Conservation (phyloP, 2,329 filamentous ascomycete species). For the Lecanicillium sp. region DNA sequence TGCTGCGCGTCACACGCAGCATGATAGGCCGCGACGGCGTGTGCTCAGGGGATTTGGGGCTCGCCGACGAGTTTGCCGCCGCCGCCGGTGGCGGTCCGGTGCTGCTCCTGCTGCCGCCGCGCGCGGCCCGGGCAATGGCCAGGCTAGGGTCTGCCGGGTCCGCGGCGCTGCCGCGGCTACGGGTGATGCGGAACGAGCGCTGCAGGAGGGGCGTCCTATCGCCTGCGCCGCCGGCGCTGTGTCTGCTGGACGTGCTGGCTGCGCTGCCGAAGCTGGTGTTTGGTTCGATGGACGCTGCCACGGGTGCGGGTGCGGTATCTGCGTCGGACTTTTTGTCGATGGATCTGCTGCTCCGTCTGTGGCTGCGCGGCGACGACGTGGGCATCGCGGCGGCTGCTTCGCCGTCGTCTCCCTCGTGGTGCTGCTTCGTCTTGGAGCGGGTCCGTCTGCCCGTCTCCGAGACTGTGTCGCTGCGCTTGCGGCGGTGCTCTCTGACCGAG, state of each 20-base stretch:
- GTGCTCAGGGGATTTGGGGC: neutral
- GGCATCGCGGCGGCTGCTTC: slow-evolving; percentile 12
- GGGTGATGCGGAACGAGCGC: slow-evolving; percentile 21
- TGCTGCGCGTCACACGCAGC: slow-evolving; percentile 25
- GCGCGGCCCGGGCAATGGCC: slow-evolving; percentile 19
- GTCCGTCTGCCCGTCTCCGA: slow-evolving; percentile 7
- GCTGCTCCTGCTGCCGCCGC: no score
- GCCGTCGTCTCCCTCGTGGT: slow-evolving; percentile 27
- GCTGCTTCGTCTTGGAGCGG: slow-evolving; percentile 8
- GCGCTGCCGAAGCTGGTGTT: slow-evolving; percentile 1
- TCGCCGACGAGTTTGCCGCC: neutral
- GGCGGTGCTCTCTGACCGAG: slow-evolving; percentile 1
- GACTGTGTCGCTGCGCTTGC: slow-evolving; percentile 9
- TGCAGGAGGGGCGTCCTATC: slow-evolving; percentile 9
- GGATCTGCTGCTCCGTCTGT: slow-evolving; percentile 4
- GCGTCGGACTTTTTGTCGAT: slow-evolving; percentile 1
- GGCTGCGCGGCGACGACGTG: slow-evolving; percentile 2
- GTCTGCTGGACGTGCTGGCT: slow-evolving; percentile 13
- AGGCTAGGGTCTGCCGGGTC: slow-evolving; percentile 23
- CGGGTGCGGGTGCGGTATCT: neutral
- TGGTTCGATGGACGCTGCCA: neutral
- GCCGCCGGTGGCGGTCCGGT: neutral
- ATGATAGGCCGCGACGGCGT: slow-evolving; percentile 14
- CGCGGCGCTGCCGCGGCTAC: slow-evolving; percentile 20
- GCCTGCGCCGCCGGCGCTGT: slow-evolving; percentile 23